Evolutionary conservation across 2,329 filamentous ascomycete species (phyloP).

Genomic region (Phoma sp.): DNA sequence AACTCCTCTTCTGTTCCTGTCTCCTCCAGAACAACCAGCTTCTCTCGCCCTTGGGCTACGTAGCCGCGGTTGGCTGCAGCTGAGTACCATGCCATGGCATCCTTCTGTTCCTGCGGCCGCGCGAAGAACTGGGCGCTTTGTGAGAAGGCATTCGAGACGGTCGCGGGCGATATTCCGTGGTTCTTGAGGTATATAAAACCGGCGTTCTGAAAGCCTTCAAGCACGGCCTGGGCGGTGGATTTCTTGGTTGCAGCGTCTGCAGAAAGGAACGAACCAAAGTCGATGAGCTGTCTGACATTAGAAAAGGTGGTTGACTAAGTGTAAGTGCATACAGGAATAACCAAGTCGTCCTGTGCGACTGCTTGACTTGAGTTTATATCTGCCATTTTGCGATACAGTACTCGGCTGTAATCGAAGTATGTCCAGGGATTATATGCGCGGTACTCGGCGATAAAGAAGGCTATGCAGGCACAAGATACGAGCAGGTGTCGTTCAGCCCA

Average conservation of each 20-base stretch:
- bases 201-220: constrained; percentile 81
- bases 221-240: constrained; percentile 73
- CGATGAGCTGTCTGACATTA: constrained; percentile 67
- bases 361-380: constrained; percentile 42
- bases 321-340: constrained; percentile 53
- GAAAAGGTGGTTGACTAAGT: constrained; percentile 56
- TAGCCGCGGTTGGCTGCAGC: constrained; percentile 60
- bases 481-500: background rate
- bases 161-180: constrained; percentile 70
- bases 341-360: constrained; percentile 49
- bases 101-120: constrained; percentile 48
- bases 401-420: background rate
- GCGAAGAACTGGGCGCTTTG: constrained; percentile 50
- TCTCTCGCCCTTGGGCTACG: constrained; percentile 54
- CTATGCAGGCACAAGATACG: background rate
- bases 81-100: constrained; percentile 51
- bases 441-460: background rate
- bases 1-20: constrained; percentile 46
- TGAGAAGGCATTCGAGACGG: constrained; percentile 68
- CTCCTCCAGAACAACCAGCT: constrained; percentile 48
- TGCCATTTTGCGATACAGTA: constrained; percentile 18
- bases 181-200: constrained; percentile 91
- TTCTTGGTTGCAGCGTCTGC: constrained; percentile 68
- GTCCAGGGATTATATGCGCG: background rate
- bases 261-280: constrained; percentile 76